Evolutionary conservation across 73 alveolate genomes (phyloP), one percentile per base, ranked within the genome.

Genomic region (Diophrys sp.): DNA sequence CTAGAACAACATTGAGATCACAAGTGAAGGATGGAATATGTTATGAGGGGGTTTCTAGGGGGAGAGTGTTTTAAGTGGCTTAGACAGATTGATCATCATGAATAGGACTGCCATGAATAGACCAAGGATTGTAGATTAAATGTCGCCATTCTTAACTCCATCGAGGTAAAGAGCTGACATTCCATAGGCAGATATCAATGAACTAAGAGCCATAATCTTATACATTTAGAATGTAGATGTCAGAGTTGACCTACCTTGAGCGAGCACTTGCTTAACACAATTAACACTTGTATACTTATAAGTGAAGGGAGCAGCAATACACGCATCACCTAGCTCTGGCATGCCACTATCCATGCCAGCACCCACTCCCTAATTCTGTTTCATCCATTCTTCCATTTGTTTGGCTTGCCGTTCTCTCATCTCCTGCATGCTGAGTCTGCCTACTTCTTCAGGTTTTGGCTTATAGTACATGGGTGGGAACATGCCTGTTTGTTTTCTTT

Each of bases 281-380:
- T 83, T 91, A 53, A 95, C 83, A 5, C 97, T 87, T 8, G 98
- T 90, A 85, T 88, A 88, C 76, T 96, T 96, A 54, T 89, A 89
- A n/a, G 99, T 95, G 77, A 96, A 96, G 23, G 98, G 99, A 18
- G 99, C 99, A 28, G 99, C 99, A 34, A 96, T 95, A 77, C 98
- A 95, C 0, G 98, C 99, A 84, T 96, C 99, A 23, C 99, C 99
- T 33, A 90, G 85, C 71, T 95, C 95, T 68, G 88, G 80, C 73
- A 82, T n/a, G 28, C 89, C 89, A 23, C 85, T 56, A 86, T 87
- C 96, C 67, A 71, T 30, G n/a, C n/a, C n/a, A n/a, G n/a, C n/a
- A n/a, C n/a, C 86, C 67, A 57, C n/a, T 0, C 80, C 89, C 56
- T 82, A 79, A 73, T 72, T 84, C 77, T 84, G 70, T 66, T 91